A percentile compares a stretch with the other conserved stretches of the same genome.
These are phyloP conservation scores for Botryotinia globosa DNA, from an alignment of 2,329 filamentous ascomycete species.

Conservation along the genomic window DNA sequence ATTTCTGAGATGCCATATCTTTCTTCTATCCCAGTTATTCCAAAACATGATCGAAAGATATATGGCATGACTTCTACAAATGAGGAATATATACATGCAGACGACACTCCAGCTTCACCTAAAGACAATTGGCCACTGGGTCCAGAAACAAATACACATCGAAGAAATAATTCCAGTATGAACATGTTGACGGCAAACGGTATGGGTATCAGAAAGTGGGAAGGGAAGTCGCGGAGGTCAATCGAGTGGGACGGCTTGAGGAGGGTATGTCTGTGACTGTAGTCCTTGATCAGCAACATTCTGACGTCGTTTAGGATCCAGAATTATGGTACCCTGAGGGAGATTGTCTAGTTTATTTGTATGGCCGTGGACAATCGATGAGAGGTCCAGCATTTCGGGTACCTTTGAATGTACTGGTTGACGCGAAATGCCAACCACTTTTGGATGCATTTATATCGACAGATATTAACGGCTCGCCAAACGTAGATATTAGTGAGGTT, in stretches of 20 bases:
- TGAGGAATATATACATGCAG: background rate
- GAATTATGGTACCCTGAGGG: slow-evolving; percentile 68
- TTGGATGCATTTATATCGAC: slow-evolving; percentile 50
- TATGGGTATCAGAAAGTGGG: slow-evolving; percentile 39
- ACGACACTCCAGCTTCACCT: background rate
- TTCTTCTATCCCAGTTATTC: background rate
- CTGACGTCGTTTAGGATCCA: slow-evolving; percentile 54
- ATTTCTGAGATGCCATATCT: background rate
- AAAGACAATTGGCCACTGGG: slow-evolving; percentile 18
- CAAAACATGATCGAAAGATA: slow-evolving; percentile 3
- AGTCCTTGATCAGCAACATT: background rate
- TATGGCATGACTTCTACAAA: slow-evolving; percentile 1
- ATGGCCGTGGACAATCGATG: slow-evolving; percentile 61
- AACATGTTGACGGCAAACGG: slow-evolving; percentile 23
- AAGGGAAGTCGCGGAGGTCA: slow-evolving; percentile 38
- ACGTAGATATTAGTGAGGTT: slow-evolving; percentile 17
- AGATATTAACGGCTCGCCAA: slow-evolving; percentile 21
- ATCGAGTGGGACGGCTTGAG: slow-evolving; percentile 46
- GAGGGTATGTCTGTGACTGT: slow-evolving; percentile 40
- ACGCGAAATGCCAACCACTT: slow-evolving; percentile 58
- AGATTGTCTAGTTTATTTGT: slow-evolving; percentile 68
- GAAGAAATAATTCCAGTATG: slow-evolving; percentile 8
- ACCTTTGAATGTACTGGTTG: slow-evolving; percentile 55
- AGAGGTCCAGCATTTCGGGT: slow-evolving; percentile 67
- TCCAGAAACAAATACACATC: slow-evolving; percentile 1